A percentile compares a stretch with the other conserved stretches of the same genome.
These are phyloP conservation scores for Onygenales sp. DNA, from an alignment of 2,329 filamentous ascomycete species.

Conservation along the genomic window DNA sequence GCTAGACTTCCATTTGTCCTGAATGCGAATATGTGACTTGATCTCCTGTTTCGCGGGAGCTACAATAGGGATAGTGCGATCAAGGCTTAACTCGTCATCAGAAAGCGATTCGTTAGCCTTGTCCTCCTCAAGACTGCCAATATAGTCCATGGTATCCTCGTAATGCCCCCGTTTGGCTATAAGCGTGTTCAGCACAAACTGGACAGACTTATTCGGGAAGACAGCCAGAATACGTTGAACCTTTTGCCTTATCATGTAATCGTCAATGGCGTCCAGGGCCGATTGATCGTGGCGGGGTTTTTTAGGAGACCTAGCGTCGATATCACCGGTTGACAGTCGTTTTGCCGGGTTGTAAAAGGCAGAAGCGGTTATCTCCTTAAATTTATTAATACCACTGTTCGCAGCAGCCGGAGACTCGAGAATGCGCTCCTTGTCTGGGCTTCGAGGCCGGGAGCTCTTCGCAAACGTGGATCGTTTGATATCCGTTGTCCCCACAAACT, in stretches of 20 bases:
- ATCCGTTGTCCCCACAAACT: slow-evolving; percentile 40
- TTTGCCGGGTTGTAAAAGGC: slow-evolving; percentile 36
- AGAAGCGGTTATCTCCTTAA: slow-evolving; percentile 35
- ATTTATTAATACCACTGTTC: slow-evolving; percentile 21
- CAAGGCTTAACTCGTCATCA: slow-evolving; percentile 30
- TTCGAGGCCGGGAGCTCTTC: slow-evolving; percentile 28
- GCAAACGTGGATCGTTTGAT: slow-evolving; percentile 53
- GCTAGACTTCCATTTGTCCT: slow-evolving; percentile 48
- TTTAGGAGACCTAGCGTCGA: slow-evolving; percentile 18
- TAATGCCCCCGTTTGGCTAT: slow-evolving; percentile 42
- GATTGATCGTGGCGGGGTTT: slow-evolving; percentile 28
- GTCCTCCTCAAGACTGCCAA: slow-evolving; percentile 33
- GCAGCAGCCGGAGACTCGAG: slow-evolving; percentile 31
- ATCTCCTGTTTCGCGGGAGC: slow-evolving; percentile 42
- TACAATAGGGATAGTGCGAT: slow-evolving; percentile 11
- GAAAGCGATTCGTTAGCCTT: slow-evolving; percentile 25
- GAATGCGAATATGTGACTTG: slow-evolving; percentile 47
- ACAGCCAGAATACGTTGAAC: slow-evolving; percentile 44
- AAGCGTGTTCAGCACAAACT: slow-evolving; percentile 42
- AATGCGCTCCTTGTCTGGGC: slow-evolving; percentile 26
- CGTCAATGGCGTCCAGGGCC: slow-evolving; percentile 41
- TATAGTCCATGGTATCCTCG: slow-evolving; percentile 43
- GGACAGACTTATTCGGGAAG: slow-evolving; percentile 38
- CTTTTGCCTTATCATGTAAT: slow-evolving; percentile 41
- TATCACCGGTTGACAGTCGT: slow-evolving; percentile 16